A percentile compares a stretch with the other conserved stretches of the same genome.
phyloP scores from a whole-genome alignment of 345 rosid species.

The Clarkia xantiana region DNA sequence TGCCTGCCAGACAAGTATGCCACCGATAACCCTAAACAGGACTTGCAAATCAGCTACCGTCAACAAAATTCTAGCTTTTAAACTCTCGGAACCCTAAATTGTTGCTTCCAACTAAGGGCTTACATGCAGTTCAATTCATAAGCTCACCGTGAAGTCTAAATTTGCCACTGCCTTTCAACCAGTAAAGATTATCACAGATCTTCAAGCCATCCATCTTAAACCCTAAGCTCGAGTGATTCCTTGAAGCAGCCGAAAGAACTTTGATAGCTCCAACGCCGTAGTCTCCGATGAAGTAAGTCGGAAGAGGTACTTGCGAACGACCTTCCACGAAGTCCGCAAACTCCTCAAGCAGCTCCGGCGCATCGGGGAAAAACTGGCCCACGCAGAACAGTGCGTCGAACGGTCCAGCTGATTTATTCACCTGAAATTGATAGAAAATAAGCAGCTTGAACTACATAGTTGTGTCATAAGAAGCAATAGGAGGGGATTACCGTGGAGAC shows the following conservation, averaged over 20 bases:
- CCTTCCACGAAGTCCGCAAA: conserved; percentile 51
- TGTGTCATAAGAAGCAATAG: not conserved
- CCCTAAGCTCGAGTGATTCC: conserved; percentile 45
- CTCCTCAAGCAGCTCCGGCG: conserved; percentile 42
- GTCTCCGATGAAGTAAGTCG: conserved; percentile 78
- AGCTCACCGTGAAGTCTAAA: conserved; percentile 50
- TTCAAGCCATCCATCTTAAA: conserved; percentile 74
- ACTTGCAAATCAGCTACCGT: conserved; percentile 13
- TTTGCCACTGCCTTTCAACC: conserved; percentile 92
- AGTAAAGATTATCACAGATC: conserved; percentile 46
- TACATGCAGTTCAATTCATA: not conserved
- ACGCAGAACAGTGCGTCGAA: conserved; percentile 71
- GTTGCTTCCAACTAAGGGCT: not conserved
- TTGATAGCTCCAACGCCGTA: conserved; percentile 59
- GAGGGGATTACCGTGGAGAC: conserved; percentile 46
- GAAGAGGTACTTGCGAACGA: conserved; percentile 50
- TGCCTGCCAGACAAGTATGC: conserved; percentile 77
- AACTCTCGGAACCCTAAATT: not conserved
- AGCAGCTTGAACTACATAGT: not conserved
- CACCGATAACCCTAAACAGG: conserved; percentile 53
- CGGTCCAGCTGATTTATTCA: conserved; percentile 69
- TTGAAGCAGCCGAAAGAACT: conserved; percentile 36
- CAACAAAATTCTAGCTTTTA: not conserved
- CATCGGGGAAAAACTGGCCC: conserved; percentile 78
- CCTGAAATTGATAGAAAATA: conserved; percentile 19